Evolutionary conservation across 805 yeast species (phyloP), one percentile per base, ranked within the genome.

Genomic region (Zygotorulaspora danielsina): DNA sequence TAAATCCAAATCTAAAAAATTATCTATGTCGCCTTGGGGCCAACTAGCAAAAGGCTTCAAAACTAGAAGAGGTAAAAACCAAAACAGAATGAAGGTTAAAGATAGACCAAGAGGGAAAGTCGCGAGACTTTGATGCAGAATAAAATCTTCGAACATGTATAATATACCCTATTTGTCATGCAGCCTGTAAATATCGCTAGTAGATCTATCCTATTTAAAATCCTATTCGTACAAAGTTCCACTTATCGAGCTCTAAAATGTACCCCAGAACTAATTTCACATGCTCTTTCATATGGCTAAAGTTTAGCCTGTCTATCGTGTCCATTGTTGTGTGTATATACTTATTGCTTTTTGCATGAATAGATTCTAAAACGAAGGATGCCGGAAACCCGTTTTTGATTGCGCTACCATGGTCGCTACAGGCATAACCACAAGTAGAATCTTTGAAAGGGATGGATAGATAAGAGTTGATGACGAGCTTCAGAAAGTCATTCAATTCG

Each of bases 21-120:
- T 84, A 44, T 85, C 97, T 13, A 86, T 84, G 72, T 84, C 96
- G 40, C 94, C 94, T 63, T 90, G 97, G 96, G 98, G 98, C 57
- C 81, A 81, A 45, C 66, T 84, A 57, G 82, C 90, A 29, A 90
- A 90, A 75, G 94, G 93, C 64, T 89, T 79, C 71, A 89, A 87
- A 77, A 93, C 97, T 11, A 81, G 98, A 69, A 79, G 82, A 54
- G 94, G 95, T 59, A 87, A 85, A 68, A 75, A 85, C 62, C 80
- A 73, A 48, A 93, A 93, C 64, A 81, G 76, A 66, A 72, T 76
- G 76, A 84, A 86, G 73, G 86, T 88, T 38, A 80, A 83, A 62
- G 97, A 90, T 65, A 82, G 97, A 71, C 95, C 94, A 53, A 76
- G 95, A 67, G 86, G 86, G 33, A 78, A 74, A 56, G 70, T 60